Evolutionary conservation across 352 stramenopile species (phyloP), one percentile per base, ranked within the genome.

Genomic region (Elongisporangium prolatum): DNA sequence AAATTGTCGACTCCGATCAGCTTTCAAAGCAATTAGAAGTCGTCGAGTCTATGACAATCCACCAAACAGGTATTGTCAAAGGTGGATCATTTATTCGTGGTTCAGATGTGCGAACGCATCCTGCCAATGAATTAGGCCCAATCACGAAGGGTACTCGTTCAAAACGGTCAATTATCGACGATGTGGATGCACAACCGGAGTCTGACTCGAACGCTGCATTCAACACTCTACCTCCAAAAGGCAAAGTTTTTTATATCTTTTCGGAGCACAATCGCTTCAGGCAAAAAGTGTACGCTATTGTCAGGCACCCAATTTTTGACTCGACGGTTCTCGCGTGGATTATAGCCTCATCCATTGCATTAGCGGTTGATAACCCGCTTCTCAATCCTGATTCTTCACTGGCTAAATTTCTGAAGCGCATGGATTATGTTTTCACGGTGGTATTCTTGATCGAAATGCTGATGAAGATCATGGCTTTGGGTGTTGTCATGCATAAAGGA

Each of bases 361-460:
- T 98, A 8, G 92, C 92, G 0, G 52, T 97, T 1, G 92, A 98
- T 28, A 93, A 92, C 38, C 92, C 92, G 7, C 72, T 97, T 0
- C 56, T 67, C 0, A 67, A 97, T 24, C 81, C 85, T 0, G 50
- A 77, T 16, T 84, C 74, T 2, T 25, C 20, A 0, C 53, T 86
- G 2, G 68, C 75, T 8, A 57, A 50, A 1, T 65, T 77, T 3
- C 57, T 98, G 13, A 73, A 76, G 48, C 59, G 69, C 8, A 56
- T 91, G 60, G 91, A 98, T 61, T 88, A 81, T 18, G 65, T 73
- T 1, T 76, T 97, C 54, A 84, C 86, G 0, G 62, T 86, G 1
- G 56, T 97, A 14, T 98, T 98, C 38, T 67, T 75, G 9, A 10
- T 89, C 1, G 93, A 98, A 73, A 96, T 97, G 84, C 59, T 89